Evolutionary conservation across 73 alveolate genomes (phyloP).

Genomic region (Urostyla sp.): DNA sequence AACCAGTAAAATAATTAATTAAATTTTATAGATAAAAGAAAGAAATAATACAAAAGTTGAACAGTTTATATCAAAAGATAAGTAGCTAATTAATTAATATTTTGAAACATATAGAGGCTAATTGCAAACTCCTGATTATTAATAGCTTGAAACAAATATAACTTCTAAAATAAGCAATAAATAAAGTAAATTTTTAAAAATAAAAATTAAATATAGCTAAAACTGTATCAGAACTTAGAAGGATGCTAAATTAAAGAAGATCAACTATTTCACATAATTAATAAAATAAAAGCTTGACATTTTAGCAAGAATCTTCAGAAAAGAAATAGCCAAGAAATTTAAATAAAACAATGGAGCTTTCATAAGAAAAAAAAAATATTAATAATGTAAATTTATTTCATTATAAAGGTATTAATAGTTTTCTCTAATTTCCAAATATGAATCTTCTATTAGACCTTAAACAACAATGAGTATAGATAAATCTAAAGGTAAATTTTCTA

Average conservation of each 20-base stretch:
- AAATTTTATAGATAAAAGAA: too few species aligned
- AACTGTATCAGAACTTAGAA: constrained; percentile 22
- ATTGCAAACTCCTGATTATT: too few species aligned
- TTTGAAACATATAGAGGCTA: too few species aligned
- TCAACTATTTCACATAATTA: neutral
- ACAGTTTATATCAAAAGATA: too few species aligned
- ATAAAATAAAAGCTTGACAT: neutral
- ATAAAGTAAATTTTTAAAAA: neutral
- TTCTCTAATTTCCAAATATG: too few species aligned
- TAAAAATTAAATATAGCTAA: neutral
- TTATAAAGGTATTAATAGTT: too few species aligned
- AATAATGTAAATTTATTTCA: neutral
- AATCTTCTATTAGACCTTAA: neutral
- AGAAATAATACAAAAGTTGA: too few species aligned
- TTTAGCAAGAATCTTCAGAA: neutral
- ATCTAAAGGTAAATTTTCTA: neutral
- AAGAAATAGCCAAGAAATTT: neutral
- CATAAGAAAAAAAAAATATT: neutral
- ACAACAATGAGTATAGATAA: too few species aligned
- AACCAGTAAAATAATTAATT: too few species aligned
- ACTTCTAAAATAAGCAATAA: neutral
- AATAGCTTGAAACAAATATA: too few species aligned
- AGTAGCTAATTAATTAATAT: too few species aligned
- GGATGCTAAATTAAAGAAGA: neutral
- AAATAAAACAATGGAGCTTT: neutral